phyloP scores from a whole-genome alignment of 148 eudicot genomes.

The Rhododendron molle region DNA sequence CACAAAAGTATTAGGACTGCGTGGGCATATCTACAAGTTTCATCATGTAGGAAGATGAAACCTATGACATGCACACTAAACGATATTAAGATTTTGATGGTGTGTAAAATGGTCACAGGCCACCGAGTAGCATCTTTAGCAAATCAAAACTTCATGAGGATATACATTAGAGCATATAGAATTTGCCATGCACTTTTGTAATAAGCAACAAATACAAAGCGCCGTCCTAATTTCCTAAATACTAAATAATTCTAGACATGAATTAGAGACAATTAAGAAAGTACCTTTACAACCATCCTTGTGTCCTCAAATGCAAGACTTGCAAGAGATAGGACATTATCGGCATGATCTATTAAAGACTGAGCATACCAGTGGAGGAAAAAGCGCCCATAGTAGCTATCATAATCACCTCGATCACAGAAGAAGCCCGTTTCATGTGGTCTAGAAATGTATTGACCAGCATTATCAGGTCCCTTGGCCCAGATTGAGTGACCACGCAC shows the following conservation, averaged over 20 bases:
- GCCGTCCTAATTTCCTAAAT: not conserved
- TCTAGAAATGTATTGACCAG: slow-evolving; percentile 59
- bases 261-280: not conserved
- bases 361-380: slow-evolving; percentile 64
- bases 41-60: not conserved
- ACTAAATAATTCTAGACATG: not conserved
- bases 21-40: not conserved
- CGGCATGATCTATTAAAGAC: slow-evolving; percentile 54
- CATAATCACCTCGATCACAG: slow-evolving; percentile 67
- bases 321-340: slow-evolving; percentile 54
- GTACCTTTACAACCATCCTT: slow-evolving; percentile 57
- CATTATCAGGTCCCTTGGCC: slow-evolving; percentile 71
- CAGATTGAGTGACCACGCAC: slow-evolving; percentile 58
- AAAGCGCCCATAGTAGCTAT: slow-evolving; percentile 67
- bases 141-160: not conserved
- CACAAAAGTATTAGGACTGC: not conserved
- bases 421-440: slow-evolving; percentile 65
- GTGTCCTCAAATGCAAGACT: slow-evolving; percentile 59
- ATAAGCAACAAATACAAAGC: not conserved
- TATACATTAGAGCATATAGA: not conserved
- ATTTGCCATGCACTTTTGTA: not conserved
- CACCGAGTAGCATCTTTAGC: not conserved
- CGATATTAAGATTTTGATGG: not conserved
- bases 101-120: not conserved
- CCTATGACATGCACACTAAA: not conserved